Conservation (phyloP, 1,284 basidiomycete genomes). For the Sporisorium graminicola region DNA sequence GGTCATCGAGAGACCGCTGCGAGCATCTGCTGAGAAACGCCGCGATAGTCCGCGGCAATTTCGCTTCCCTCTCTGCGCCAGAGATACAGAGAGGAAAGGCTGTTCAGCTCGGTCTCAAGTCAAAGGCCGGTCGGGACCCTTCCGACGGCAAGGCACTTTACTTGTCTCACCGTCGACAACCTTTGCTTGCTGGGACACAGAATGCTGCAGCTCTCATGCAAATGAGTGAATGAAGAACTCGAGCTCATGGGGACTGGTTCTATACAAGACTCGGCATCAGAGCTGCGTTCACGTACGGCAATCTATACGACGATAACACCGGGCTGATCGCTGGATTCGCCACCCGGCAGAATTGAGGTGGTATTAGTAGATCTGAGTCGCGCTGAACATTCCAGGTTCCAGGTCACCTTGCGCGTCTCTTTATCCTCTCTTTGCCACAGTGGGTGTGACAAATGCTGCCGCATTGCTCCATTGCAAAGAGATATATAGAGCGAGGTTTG, state of each 20-base stretch:
- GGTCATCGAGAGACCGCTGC: background rate
- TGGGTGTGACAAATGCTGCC: background rate
- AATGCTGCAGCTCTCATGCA: background rate
- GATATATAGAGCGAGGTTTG: background rate
- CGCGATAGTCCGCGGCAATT: constrained; percentile 4
- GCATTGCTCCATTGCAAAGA: background rate
- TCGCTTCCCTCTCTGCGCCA: constrained; percentile 8
- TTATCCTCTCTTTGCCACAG: background rate
- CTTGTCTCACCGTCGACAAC: background rate
- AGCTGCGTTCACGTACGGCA: background rate
- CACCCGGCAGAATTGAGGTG: background rate
- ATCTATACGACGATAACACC: background rate
- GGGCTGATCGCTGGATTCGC: background rate
- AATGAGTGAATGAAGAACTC: background rate
- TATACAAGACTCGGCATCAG: background rate
- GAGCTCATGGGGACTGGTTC: background rate
- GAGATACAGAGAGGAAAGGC: background rate
- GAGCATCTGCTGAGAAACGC: background rate
- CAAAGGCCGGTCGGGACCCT: background rate
- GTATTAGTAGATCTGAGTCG: background rate
- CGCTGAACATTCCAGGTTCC: background rate
- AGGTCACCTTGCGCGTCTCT: background rate
- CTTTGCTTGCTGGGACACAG: background rate
- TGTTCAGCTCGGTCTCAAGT: background rate
- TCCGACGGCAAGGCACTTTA: constrained; percentile 12